Base-by-base conservation (phyloP, 2,329 filamentous ascomycete genomes). In the Chrysosporium keratinophilum region DNA sequence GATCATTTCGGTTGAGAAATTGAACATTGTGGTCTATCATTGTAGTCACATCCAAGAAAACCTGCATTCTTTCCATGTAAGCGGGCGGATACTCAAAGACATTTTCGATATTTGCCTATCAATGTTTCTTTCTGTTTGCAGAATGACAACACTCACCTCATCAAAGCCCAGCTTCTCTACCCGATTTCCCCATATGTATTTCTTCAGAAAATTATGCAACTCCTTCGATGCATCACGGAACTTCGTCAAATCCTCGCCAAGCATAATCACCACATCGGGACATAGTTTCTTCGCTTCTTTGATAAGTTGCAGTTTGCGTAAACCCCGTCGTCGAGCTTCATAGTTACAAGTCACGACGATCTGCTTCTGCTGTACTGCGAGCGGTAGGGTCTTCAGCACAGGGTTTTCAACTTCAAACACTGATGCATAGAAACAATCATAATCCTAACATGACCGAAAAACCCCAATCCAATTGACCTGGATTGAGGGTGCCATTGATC, bases 281-380 rank as follows among this genome's bases (percentile, higher is more conserved):
- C 89, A 95, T 28, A 83, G 69, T 61, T 78, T 82, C 69, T 81
- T 87, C 3, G 91, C 93, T 58, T 96, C 88, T 51, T 77, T 79
- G 65, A 96, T 82, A 59, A 88, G 79, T 76, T 94, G 89, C 56
- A 97, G 77, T 73, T 98, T 97, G 67, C 79, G 67, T 42, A 76
- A 59, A 9, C 74, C 78, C 56, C 79, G 78, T 50, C 81, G 74
- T 35, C 91, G 82, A 19, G 91, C 91, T 65, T 87, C 87, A 69
- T 97, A 97, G 71, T 97, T 97, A 77, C 88, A 94, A 3, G 89
- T 95, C 19, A 90, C 88, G 40, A 93, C 77, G 53, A 96, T 95
- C 66, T 89, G 87, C 71, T 96, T 96, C 70, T 96, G 90, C 69
- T 90, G 87, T 55, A 95, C 82, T 35, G 88, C 90, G 34, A 97